Conservation (phyloP, 139 green algal genomes). For the Zygnema circumcarinatum region DNA sequence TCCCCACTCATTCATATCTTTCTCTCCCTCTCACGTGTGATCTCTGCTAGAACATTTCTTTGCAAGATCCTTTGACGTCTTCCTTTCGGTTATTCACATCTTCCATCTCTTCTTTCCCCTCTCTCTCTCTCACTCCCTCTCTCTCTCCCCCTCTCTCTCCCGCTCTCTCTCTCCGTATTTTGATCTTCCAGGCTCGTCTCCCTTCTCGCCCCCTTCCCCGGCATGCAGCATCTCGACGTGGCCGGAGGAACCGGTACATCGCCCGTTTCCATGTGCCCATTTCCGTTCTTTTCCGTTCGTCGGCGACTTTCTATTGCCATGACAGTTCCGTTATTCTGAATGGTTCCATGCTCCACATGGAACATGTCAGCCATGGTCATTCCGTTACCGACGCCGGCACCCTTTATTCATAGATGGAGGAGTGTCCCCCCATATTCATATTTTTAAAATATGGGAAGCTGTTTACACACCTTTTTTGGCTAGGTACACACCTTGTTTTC, state of each 20-base stretch:
- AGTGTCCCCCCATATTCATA: no score
- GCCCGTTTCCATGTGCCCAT: not conserved
- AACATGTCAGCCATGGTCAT: not conserved
- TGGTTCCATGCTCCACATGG: not conserved
- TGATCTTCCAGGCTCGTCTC: conserved; percentile 66
- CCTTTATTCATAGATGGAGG: no score
- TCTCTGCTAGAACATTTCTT: no score
- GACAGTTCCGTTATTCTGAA: not conserved
- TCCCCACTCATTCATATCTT: no score
- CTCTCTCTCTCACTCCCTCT: conserved; percentile 4
- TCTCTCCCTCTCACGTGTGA: no score
- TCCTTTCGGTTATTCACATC: no score
- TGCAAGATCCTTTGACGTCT: no score
- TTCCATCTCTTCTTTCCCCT: not conserved
- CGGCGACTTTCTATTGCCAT: not conserved
- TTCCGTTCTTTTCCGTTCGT: not conserved
- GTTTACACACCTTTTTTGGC: no score
- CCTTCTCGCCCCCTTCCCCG: conserved; percentile 79
- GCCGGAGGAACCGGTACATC: conserved; percentile 89
- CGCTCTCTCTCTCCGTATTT: not conserved
- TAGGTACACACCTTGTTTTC: no score
- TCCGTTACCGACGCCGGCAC: not conserved
- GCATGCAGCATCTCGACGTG: conserved; percentile 94
- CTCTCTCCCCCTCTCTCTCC: not conserved
- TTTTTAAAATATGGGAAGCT: no score